These are phyloP conservation scores for Cornus controversa DNA, from an alignment of 148 eudicot species.

Conservation along the genomic window DNA sequence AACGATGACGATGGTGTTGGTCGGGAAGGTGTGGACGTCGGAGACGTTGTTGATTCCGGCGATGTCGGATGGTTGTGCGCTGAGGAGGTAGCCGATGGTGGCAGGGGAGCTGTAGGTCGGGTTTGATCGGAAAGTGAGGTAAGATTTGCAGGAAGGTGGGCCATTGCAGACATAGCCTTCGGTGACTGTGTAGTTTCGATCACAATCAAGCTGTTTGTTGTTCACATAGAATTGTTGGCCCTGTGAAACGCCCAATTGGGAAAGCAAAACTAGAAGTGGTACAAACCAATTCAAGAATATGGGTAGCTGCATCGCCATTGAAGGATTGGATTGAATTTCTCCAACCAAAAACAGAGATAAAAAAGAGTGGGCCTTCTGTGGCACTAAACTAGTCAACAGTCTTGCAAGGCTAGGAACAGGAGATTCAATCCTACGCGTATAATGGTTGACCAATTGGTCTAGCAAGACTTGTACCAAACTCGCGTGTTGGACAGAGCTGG, in stretches of 20 bases:
- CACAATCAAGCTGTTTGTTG: constrained; percentile 62
- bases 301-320: background rate
- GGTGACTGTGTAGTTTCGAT: constrained; percentile 28
- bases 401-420: no score
- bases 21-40: constrained; percentile 29
- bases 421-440: no score
- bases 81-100: constrained; percentile 50
- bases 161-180: constrained; percentile 59
- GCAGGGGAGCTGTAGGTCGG: constrained; percentile 40
- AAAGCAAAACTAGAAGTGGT: background rate
- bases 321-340: background rate
- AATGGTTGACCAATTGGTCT: no score
- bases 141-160: constrained; percentile 43
- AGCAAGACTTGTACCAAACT: no score
- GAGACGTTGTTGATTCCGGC: constrained; percentile 43
- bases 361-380: no score
- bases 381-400: no score
- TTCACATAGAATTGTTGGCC: constrained; percentile 60
- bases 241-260: background rate
- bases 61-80: constrained; percentile 32
- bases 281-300: no score
- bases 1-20: constrained; percentile 38
- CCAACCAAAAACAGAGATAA: no score
- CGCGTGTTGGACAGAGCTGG: no score
- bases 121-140: constrained; percentile 65